These are phyloP conservation scores for Trichoderma erinaceum DNA, from an alignment of 495 filamentous ascomycete species.

Conservation along the genomic window DNA sequence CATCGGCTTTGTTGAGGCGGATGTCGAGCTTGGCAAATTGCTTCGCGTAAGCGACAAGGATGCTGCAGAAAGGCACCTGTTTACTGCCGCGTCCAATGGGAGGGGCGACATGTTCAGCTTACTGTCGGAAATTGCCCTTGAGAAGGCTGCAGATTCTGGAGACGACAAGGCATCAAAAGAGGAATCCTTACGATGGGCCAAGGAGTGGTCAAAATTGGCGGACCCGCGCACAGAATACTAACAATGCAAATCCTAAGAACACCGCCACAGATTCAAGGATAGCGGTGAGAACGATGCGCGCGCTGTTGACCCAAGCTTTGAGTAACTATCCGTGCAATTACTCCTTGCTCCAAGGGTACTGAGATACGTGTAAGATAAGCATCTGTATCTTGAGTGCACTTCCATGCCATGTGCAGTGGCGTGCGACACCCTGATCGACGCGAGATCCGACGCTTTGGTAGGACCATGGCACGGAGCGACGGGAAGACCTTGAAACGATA, in stretches of 20 bases:
- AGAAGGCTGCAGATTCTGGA: not conserved
- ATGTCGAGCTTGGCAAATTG: conserved; percentile 5
- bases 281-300: not conserved
- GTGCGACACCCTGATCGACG: not conserved
- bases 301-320: not conserved
- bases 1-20: not conserved
- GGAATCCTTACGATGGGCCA: conserved; percentile 4
- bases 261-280: not conserved
- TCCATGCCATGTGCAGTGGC: not conserved
- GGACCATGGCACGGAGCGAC: not conserved
- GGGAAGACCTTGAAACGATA: not conserved
- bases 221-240: conserved; percentile 10
- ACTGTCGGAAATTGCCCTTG: conserved; percentile 5
- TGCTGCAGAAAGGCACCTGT: not conserved
- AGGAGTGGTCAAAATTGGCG: conserved; percentile 11
- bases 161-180: not conserved
- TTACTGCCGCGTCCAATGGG: not conserved
- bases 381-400: too few species aligned
- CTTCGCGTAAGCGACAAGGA: conserved; percentile 12
- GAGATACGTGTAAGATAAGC: not conserved
- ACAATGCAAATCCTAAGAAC: not conserved
- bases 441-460: conserved; percentile 2
- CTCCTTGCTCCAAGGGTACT: not conserved
- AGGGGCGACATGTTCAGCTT: conserved; percentile 10
- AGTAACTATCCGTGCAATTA: not conserved